These are phyloP conservation scores for Cicer arietinum DNA, from an alignment of 306 rosid genomes.

Conservation along the genomic window DNA sequence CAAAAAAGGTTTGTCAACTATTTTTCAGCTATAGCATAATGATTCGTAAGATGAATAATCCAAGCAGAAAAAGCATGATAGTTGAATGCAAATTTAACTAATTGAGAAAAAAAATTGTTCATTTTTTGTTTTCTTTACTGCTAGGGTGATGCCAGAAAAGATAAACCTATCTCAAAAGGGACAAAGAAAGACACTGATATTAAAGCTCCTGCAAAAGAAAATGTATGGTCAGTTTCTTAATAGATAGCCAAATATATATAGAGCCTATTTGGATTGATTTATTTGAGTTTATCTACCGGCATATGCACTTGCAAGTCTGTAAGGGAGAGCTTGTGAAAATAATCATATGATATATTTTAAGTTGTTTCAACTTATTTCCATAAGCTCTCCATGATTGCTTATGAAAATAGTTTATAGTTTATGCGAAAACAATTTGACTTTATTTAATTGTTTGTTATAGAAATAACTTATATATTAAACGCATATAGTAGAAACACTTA, in stretches of 20 bases:
- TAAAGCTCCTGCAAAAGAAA: slow-evolving; percentile 58
- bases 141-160: slow-evolving; percentile 64
- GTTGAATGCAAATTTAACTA: slow-evolving; percentile 1
- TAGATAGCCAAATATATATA: neutral
- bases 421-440: no score
- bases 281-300: no score
- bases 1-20: slow-evolving; percentile 60
- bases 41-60: neutral
- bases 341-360: no score
- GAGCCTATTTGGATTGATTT: no score
- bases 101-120: neutral
- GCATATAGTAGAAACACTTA: no score
- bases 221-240: slow-evolving; percentile 49
- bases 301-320: no score
- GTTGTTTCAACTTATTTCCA: no score
- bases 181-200: slow-evolving; percentile 71
- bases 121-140: slow-evolving; percentile 28
- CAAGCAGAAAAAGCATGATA: neutral
- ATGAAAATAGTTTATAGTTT: no score
- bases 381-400: no score
- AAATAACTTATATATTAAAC: no score
- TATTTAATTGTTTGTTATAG: no score
- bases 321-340: no score
- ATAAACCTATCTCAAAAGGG: slow-evolving; percentile 54
- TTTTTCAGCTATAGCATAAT: slow-evolving; percentile 26